phyloP scores from a whole-genome alignment of 441 rosid genomes.

The Cnidoscolus chayamansa region DNA sequence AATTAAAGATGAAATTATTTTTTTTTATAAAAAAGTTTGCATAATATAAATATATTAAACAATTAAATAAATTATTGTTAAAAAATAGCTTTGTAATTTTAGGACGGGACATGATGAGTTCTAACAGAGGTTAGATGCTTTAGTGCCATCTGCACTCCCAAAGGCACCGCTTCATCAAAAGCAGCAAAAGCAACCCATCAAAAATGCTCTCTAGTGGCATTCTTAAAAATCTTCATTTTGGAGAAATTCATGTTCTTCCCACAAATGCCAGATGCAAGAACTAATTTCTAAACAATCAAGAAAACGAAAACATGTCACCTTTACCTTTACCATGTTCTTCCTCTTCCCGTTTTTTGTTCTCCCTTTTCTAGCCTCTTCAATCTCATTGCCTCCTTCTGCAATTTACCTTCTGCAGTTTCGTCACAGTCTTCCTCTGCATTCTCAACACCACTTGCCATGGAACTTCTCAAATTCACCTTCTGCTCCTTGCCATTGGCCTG shows the following conservation, averaged over 20 bases:
- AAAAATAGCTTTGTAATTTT: no score
- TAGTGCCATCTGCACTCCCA: not conserved
- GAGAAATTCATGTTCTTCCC: no score
- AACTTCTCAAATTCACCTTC: slow-evolving; percentile 25
- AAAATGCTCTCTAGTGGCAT: no score
- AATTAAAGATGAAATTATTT: no score
- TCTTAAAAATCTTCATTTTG: no score
- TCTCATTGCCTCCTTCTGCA: slow-evolving; percentile 24
- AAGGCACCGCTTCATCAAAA: not conserved
- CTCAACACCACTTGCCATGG: slow-evolving; percentile 38
- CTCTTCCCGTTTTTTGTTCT: slow-evolving; percentile 16
- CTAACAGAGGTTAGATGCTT: no score
- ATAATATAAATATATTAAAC: no score
- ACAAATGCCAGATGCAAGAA: not conserved
- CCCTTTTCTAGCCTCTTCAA: slow-evolving; percentile 16
- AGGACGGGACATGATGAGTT: no score
- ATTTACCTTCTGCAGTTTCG: slow-evolving; percentile 32
- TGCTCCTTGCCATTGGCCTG: slow-evolving; percentile 38
- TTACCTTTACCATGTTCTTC: slow-evolving; percentile 19
- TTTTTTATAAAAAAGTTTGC: no score
- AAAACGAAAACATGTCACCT: no score
- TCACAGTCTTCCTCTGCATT: slow-evolving; percentile 31
- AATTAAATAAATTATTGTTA: no score
- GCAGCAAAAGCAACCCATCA: no score
- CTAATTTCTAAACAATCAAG: not conserved